These are phyloP conservation scores for Amoebophrya sp. DNA, from an alignment of 169 alveolate species.

Conservation along the genomic window DNA sequence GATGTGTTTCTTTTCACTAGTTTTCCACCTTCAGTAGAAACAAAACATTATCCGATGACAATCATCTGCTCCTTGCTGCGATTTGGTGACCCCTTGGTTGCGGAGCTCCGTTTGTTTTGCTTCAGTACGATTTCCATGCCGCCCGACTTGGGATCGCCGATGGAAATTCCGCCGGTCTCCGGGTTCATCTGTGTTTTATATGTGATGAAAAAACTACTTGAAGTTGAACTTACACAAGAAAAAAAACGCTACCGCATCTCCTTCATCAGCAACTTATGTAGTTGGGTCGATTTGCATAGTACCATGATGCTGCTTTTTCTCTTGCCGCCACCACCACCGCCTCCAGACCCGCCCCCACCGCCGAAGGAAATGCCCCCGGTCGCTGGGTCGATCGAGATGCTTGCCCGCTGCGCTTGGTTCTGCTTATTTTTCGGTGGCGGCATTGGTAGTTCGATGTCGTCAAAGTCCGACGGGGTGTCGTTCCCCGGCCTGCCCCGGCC, in stretches of 20 bases:
- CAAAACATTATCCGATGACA: background rate
- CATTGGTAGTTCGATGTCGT: background rate
- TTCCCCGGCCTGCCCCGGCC: background rate
- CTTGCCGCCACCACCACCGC: too few species aligned
- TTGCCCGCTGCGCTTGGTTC: background rate
- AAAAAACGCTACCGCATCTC: too few species aligned
- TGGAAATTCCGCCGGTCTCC: background rate
- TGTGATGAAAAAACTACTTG: too few species aligned
- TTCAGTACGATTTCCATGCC: constrained; percentile 18
- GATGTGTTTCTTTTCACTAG: too few species aligned
- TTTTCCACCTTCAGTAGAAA: too few species aligned
- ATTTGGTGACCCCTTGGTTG: background rate
- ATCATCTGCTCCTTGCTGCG: background rate
- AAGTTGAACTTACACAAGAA: too few species aligned
- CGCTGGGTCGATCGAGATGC: background rate
- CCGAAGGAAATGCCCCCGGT: background rate
- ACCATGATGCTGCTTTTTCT: background rate
- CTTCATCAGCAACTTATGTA: too few species aligned
- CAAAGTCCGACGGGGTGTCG: background rate
- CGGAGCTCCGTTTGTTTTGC: background rate
- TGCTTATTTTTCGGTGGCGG: too few species aligned
- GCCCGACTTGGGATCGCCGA: background rate
- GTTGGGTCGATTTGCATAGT: background rate
- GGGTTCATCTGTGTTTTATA: background rate
- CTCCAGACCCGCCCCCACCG: too few species aligned